phyloP scores from a whole-genome alignment of 2,329 filamentous ascomycete species.

The Scedosporium apiospermum region DNA sequence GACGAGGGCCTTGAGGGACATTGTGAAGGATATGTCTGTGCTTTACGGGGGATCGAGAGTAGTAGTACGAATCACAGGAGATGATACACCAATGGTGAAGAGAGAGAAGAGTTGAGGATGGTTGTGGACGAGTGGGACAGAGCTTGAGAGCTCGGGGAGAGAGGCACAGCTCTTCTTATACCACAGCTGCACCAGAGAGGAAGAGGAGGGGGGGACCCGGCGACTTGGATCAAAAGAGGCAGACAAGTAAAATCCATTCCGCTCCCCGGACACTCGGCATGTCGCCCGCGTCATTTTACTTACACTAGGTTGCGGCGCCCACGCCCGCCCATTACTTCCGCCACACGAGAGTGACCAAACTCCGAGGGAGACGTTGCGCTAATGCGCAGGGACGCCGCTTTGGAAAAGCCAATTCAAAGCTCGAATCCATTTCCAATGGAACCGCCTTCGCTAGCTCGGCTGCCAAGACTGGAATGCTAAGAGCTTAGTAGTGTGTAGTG shows the following conservation, averaged over 20 bases:
- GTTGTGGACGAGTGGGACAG: neutral
- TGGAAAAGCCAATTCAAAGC: neutral
- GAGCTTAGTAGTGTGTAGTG: neutral
- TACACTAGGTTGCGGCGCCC: neutral
- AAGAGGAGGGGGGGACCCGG: neutral
- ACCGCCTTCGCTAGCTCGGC: neutral
- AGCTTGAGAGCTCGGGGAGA: neutral
- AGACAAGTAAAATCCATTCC: neutral
- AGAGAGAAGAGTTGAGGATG: neutral
- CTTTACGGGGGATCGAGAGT: neutral
- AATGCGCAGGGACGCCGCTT: neutral
- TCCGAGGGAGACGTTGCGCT: too few species aligned
- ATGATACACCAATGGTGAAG: neutral
- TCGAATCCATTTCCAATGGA: neutral
- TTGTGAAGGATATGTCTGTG: slow-evolving; percentile 11
- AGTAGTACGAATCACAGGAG: neutral
- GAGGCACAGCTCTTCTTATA: neutral
- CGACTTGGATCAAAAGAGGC: neutral
- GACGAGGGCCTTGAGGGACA: slow-evolving; percentile 22
- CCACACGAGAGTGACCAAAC: too few species aligned
- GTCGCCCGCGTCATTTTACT: neutral
- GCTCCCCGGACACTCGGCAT: neutral
- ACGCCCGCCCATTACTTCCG: neutral
- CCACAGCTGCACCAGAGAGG: too few species aligned
- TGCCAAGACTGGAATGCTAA: neutral